Percentiles rank a stretch among this genome's conserved stretches.
Evolutionary conservation across 345 rosid genomes (phyloP).

Genomic region (Isatis tinctoria): DNA sequence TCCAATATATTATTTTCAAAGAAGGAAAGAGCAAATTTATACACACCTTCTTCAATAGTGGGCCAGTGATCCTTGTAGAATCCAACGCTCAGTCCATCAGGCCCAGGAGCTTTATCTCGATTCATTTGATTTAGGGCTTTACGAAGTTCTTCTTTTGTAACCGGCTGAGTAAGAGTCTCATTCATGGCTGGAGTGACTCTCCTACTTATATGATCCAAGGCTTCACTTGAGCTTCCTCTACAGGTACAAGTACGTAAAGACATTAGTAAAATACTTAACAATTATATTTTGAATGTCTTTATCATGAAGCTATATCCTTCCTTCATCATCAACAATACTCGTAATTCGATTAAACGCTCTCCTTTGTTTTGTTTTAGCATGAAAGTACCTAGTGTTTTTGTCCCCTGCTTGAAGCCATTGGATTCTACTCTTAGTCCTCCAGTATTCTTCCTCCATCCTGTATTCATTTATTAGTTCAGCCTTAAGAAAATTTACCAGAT

Average conservation of each 20-base stretch:
- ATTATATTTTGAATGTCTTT: too few relatives aligned
- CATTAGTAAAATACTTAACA: too few relatives aligned
- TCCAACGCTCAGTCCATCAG: accelerated
- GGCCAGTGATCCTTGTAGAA: not conserved
- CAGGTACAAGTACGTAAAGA: too few relatives aligned
- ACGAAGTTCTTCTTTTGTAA: not conserved
- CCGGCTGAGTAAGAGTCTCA: accelerated
- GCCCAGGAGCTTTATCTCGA: not conserved
- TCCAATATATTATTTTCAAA: too few relatives aligned
- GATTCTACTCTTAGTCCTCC: not conserved
- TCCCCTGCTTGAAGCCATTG: not conserved
- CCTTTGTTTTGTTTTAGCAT: not conserved
- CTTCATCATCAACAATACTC: too few relatives aligned
- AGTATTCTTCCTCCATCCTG: not conserved
- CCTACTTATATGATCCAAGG: too few relatives aligned
- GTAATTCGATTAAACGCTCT: not conserved
- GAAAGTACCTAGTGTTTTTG: not conserved
- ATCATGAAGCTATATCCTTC: too few relatives aligned
- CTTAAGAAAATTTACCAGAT: too few relatives aligned
- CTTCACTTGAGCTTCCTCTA: too few relatives aligned
- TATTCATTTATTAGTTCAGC: not conserved
- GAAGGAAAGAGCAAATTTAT: not conserved
- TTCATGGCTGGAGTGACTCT: not conserved
- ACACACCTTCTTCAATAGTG: not conserved
- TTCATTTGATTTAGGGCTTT: accelerated